Evolutionary conservation across 345 rosid genomes (phyloP).

Genomic region (Salix brachista): DNA sequence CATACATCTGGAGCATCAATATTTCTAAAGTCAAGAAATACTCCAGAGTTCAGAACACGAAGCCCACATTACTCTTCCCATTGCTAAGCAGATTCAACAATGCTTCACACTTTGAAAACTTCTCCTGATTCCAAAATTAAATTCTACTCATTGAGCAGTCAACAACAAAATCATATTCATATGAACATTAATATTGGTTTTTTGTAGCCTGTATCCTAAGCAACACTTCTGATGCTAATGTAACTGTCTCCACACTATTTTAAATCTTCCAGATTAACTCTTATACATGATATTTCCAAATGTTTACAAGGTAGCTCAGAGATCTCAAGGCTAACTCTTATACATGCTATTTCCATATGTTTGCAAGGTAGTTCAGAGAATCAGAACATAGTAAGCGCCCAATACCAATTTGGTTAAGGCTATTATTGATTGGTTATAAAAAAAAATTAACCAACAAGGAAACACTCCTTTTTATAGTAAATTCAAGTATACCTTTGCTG

Average conservation of each 20-base stretch:
- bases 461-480: neutral
- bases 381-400: too few species aligned
- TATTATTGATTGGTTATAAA: too few species aligned
- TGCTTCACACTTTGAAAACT: neutral
- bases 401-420: too few species aligned
- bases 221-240: neutral
- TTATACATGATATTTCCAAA: neutral
- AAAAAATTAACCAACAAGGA: neutral
- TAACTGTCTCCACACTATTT: neutral
- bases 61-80: neutral
- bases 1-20: neutral
- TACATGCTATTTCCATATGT: neutral
- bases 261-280: neutral
- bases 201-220: too few species aligned
- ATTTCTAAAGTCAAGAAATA: neutral
- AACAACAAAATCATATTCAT: too few species aligned
- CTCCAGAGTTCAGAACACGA: neutral
- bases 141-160: neutral
- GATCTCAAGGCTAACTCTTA: neutral
- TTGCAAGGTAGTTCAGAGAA: too few species aligned
- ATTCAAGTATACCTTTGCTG: constrained; percentile 71
- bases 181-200: too few species aligned
- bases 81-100: neutral
- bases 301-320: too few species aligned
- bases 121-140: neutral